Percentiles rank a stretch among this genome's conserved stretches.
Conservation (phyloP, 2,329 filamentous ascomycete species). For the Colletotrichum orbiculare region DNA sequence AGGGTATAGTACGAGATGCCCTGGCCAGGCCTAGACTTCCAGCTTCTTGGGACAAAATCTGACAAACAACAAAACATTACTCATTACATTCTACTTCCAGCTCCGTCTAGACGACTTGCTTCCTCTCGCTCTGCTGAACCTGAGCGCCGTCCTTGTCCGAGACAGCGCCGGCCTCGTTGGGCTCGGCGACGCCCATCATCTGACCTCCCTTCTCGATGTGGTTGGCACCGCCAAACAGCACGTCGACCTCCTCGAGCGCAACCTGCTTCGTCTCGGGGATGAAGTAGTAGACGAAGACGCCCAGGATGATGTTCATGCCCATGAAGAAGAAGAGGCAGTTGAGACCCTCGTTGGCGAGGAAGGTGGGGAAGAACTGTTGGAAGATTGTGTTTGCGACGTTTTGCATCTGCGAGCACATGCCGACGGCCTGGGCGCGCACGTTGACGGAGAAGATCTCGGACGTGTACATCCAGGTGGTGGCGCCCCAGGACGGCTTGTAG, state of each 20-base stretch:
- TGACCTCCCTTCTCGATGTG: slow-evolving; percentile 65
- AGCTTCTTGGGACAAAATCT: background rate
- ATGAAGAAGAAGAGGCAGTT: slow-evolving; percentile 53
- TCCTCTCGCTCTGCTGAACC: slow-evolving; percentile 29
- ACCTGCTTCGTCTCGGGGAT: slow-evolving; percentile 64
- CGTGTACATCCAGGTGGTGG: slow-evolving; percentile 78
- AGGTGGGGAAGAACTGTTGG: slow-evolving; percentile 77
- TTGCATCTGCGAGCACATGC: slow-evolving; percentile 71
- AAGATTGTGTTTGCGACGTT: slow-evolving; percentile 76
- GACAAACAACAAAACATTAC: slow-evolving; percentile 17
- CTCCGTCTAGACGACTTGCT: slow-evolving; percentile 15
- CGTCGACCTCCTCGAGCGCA: slow-evolving; percentile 66
- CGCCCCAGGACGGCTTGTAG: slow-evolving; percentile 78
- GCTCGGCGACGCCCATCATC: slow-evolving; percentile 47
- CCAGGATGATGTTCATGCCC: slow-evolving; percentile 59
- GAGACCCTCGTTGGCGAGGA: slow-evolving; percentile 66
- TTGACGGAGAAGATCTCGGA: slow-evolving; percentile 78
- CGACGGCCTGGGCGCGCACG: slow-evolving; percentile 76
- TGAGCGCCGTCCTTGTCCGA: slow-evolving; percentile 18
- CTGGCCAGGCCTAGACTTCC: too few relatives aligned
- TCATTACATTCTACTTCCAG: slow-evolving; percentile 1
- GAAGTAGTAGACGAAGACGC: slow-evolving; percentile 60
- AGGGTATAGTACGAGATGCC: slow-evolving; percentile 6
- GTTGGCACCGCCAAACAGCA: slow-evolving; percentile 66
- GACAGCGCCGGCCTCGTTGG: background rate